Evolutionary conservation across 192 early-diverging fungal species (phyloP), one percentile per base, ranked within the genome.

Genomic region (Umbelopsis isabellina): DNA sequence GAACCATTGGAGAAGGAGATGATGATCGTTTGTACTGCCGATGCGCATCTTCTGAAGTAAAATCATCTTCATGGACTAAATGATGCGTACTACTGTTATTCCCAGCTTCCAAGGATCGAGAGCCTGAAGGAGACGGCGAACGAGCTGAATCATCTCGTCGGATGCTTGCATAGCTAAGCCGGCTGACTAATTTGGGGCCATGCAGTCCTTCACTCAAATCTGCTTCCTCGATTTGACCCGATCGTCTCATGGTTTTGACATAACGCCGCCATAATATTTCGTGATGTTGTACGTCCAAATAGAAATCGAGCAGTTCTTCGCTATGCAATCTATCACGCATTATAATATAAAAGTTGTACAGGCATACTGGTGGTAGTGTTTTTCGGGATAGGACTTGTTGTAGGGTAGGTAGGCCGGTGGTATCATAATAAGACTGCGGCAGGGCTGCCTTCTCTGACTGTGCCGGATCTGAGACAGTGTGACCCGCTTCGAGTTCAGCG

Each of bases 321-420:
- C 80, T 80, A 35, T 79, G 72, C 52, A 90, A 86, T 51, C 83
- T 74, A 68, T 92, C 90, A n/a, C 89, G 76, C 81, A 93, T 83
- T 46, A 89, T 86, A 51, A 91, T 79, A 75, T 90, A 93, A 78
- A 87, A 92, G 72, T 92, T 91, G 67, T 83, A 92, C n/a, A 93
- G 77, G 65, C 92, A 93, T 30, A 93, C 81, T 3, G 92, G 92
- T 10, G 87, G 89, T 37, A 80, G 68, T 1, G 90, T 89, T 49
- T 86, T 89, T 22, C 92, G 81, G 55, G 81, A 69, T 10, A 93
- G 81, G 16, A 90, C 89, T 71, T 92, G 84, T 46, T 91, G 85
- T 25, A 93, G 75, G n/a, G 85, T 86, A 3, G 92, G 92, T 61
- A 93, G 79, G 10, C 76, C 71, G 15, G 55, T 61, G 30, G 55